A percentile compares a stretch with the other conserved stretches of the same genome.
Evolutionary conservation across 495 filamentous ascomycete genomes (phyloP).

Genomic region (Hypomontagnella monticulosa): DNA sequence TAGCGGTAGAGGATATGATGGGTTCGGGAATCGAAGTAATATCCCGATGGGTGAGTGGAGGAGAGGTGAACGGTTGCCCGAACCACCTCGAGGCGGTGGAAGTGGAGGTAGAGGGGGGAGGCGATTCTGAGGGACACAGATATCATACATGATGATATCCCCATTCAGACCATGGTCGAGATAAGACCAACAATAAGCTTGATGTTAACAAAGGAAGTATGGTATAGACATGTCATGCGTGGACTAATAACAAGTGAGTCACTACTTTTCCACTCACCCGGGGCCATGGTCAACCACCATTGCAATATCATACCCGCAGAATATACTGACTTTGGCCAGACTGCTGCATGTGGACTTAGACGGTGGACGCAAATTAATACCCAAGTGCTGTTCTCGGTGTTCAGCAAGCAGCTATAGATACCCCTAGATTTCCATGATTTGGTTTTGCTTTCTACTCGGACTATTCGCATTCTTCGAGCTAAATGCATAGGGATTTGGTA

Average conservation of each 20-base stretch:
- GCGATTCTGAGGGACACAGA: slow-evolving; percentile 40
- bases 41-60: slow-evolving; percentile 68
- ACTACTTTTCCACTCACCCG: background rate
- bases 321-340: slow-evolving; percentile 2
- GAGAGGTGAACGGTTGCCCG: slow-evolving; percentile 65
- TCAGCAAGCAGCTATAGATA: slow-evolving; percentile 14
- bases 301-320: background rate
- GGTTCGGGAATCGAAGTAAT: slow-evolving; percentile 38
- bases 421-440: slow-evolving; percentile 3
- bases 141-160: slow-evolving; percentile 20
- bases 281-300: background rate
- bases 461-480: slow-evolving; percentile 4
- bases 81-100: slow-evolving; percentile 39
- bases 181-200: background rate
- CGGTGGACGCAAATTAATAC: slow-evolving; percentile 7
- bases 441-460: background rate
- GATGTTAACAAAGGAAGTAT: slow-evolving; percentile 15
- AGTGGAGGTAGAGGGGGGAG: slow-evolving; percentile 45
- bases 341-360: background rate
- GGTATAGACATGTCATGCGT: slow-evolving; percentile 9
- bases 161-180: background rate
- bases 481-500: slow-evolving; percentile 9
- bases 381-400: slow-evolving; percentile 1
- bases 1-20: slow-evolving; percentile 43
- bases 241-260: slow-evolving; percentile 27